Base-by-base conservation (phyloP, 2,329 filamentous ascomycete species). In the Trichophyton schoenleinii region DNA sequence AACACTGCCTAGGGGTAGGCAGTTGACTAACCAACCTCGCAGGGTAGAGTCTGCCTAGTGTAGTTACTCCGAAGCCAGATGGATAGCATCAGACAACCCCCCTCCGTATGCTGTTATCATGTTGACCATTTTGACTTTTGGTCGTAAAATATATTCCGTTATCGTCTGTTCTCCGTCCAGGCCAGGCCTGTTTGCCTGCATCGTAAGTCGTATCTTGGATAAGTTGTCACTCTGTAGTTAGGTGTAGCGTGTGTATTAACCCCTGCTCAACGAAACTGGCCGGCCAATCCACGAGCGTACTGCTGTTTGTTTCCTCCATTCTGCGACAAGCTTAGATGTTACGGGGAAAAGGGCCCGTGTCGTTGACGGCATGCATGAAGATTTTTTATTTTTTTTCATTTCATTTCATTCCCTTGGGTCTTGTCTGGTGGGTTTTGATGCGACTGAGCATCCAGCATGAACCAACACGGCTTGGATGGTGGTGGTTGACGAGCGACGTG, bases 121-220 rank as follows among this genome's bases (percentile, higher is more conserved):
- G 28, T 31, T 31, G 28, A 55, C 52, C 18, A 34, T 36, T 55
- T 55, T 55, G 52, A 55, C 52, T 55, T 55, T 55, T n/a, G 25
- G 18, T 52, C 46, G 46, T 52, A 52, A 28, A 55, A 55, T 15
- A 55, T 28, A 36, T 55, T 55, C 52, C 52, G 52, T 55, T 55
- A 28, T 55, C 28, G 28, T 55, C 28, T 36, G 52, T 55, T 55
- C 52, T 55, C 52, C n/a, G 20, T 55, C 52, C 15, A 18, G 28
- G 15, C 34, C 34, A 38, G 9, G 34, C 9, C 11, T 13, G 46
- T 15, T 28, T 25, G 20, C 25, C n/a, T 44, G 41, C n/a, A 44
- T n/a, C n/a, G 41, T 38, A 38, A 13, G 34, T 38, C 3, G 34
- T 38, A 38, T 38, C 9, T 13, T 9, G 34, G 6, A 38, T 38